Percentiles rank a stretch among this genome's conserved stretches.
phyloP scores from a whole-genome alignment of 2,329 filamentous ascomycete species.

The Fusarium sp. region DNA sequence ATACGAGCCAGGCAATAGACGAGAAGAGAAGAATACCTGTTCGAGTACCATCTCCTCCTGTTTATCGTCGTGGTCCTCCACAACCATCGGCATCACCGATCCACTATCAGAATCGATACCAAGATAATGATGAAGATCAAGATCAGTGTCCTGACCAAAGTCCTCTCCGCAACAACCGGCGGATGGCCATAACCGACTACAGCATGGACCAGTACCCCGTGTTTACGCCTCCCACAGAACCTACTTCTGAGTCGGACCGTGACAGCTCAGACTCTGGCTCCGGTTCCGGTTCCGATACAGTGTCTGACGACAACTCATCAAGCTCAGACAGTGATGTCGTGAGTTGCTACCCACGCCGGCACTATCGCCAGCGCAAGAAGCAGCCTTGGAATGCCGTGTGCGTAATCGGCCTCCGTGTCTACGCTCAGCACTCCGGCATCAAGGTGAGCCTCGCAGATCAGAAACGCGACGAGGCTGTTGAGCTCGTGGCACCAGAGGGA shows the following conservation, averaged over 20 bases:
- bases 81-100: slow-evolving; percentile 9
- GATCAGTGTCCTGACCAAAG: background rate
- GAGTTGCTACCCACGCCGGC: background rate
- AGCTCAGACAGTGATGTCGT: slow-evolving; percentile 39
- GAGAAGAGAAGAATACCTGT: slow-evolving; percentile 22
- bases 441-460: slow-evolving; percentile 53
- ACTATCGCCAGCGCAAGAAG: slow-evolving; percentile 29
- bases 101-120: background rate
- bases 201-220: slow-evolving; percentile 30
- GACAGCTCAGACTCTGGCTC: slow-evolving; percentile 41
- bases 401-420: slow-evolving; percentile 56
- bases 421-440: slow-evolving; percentile 53
- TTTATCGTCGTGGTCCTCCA: background rate
- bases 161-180: slow-evolving; percentile 2
- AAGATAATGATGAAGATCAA: background rate
- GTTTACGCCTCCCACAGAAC: slow-evolving; percentile 33
- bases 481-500: slow-evolving; percentile 32
- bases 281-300: slow-evolving; percentile 30
- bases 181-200: slow-evolving; percentile 22
- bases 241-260: slow-evolving; percentile 23
- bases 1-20: slow-evolving; percentile 14
- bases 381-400: slow-evolving; percentile 58
- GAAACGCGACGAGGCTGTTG: slow-evolving; percentile 46
- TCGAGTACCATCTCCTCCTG: background rate
- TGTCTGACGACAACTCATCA: slow-evolving; percentile 43